Evolutionary conservation across 2,329 filamentous ascomycete genomes (phyloP), one percentile per base, ranked within the genome.

Genomic region (Madurella fahalii): DNA sequence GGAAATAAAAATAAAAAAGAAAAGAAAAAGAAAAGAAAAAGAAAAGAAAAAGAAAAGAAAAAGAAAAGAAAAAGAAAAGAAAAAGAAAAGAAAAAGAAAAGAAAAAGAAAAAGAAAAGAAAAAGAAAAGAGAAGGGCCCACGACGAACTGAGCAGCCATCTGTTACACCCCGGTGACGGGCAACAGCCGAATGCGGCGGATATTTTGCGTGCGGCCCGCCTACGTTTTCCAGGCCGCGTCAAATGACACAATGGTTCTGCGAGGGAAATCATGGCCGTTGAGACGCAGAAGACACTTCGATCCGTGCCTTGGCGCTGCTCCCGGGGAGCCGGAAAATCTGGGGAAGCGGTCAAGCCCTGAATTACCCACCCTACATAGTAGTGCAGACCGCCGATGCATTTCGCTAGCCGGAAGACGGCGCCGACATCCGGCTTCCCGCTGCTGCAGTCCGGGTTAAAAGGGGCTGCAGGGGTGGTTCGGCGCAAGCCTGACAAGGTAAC

Each of bases 291-390:
- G 20, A 17, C 40, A 32, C 42, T 49, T 53, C 37, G 55, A 54
- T 57, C 45, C 43, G 40, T 16, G 47, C 43, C 60, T 61, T 64
- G 61, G 61, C 61, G 45, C 37, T 18, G 54, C 55, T 60, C 55
- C 63, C 60, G 52, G 58, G 50, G 46, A 32, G 34, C 25, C 57
- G 62, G 62, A 58, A 62, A 63, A 34, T 61, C 62, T 62, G 62
- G 61, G 62, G 61, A 64, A 46, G 40, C 32, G 20, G 20, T 40
- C 47, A 32, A 46, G 20, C 31, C 30, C 40, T 17, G 37, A 31
- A 47, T n/a, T 31, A n/a, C n/a, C n/a, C n/a, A n/a, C n/a, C n/a
- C n/a, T n/a, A n/a, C n/a, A n/a, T 15, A 42, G 40, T 16, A 20
- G 17, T 16, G 16, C 41, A 17, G 16, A 16, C 40, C 52, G 40